These are phyloP conservation scores for Solanum sparsipilum DNA, from an alignment of 257 asterid genomes.

Conservation along the genomic window DNA sequence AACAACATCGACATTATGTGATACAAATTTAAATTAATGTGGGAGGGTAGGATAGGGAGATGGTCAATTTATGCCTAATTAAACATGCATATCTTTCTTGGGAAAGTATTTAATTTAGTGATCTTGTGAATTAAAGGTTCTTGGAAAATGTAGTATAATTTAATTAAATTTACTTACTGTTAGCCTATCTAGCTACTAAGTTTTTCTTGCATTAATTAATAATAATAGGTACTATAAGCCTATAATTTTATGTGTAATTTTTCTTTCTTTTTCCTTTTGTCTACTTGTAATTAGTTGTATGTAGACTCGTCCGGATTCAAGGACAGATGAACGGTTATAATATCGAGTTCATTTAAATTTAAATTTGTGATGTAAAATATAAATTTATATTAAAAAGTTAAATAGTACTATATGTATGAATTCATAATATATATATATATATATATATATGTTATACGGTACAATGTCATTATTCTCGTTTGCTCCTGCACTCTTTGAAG, in stretches of 20 bases:
- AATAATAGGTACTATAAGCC: not conserved
- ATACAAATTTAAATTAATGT: no score
- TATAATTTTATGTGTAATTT: not conserved
- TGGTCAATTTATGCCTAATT: not conserved
- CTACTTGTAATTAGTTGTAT: not conserved
- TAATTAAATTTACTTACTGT: not conserved
- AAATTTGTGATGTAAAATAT: no score
- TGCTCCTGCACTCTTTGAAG: no score
- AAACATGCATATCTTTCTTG: not conserved
- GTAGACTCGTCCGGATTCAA: not conserved
- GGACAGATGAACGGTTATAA: not conserved
- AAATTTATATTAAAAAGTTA: no score
- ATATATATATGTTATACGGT: no score
- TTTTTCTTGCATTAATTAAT: not conserved
- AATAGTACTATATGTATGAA: no score
- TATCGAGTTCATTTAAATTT: no score
- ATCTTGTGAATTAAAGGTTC: not conserved
- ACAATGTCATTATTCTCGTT: no score
- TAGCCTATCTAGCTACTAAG: not conserved
- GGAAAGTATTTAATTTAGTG: not conserved
- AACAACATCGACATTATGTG: no score
- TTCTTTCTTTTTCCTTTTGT: not conserved
- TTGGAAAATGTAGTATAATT: not conserved
- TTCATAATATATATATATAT: no score
- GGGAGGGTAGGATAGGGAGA: no score